phyloP scores from a whole-genome alignment of 129 eudicot species.

The Logfia minima region DNA sequence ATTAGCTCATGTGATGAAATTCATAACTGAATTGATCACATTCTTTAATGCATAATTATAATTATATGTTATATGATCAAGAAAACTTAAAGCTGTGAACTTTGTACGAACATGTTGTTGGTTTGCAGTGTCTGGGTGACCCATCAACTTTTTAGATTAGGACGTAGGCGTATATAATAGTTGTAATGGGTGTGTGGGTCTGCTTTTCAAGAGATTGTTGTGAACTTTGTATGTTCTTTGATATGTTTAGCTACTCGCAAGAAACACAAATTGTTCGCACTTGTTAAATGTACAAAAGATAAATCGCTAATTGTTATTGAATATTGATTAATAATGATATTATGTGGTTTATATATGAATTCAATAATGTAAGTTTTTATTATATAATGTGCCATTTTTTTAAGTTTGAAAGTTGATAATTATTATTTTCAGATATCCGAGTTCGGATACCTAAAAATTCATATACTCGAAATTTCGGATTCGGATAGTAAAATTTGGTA shows the following conservation, averaged over 20 bases:
- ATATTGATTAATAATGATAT: too few relatives aligned
- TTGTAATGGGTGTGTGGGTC: not conserved
- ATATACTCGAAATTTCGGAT: too few relatives aligned
- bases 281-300: too few relatives aligned
- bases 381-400: too few relatives aligned
- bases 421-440: too few relatives aligned
- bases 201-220: not conserved
- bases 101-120: not conserved
- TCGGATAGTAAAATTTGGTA: too few relatives aligned
- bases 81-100: not conserved
- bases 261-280: conserved; percentile 32
- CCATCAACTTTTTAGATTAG: too few relatives aligned
- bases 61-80: not conserved
- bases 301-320: too few relatives aligned
- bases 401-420: too few relatives aligned
- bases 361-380: too few relatives aligned
- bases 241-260: conserved; percentile 36
- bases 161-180: not conserved
- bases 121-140: not conserved
- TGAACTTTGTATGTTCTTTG: not conserved
- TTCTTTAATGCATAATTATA: not conserved
- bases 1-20: not conserved
- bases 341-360: too few relatives aligned
- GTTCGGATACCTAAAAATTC: too few relatives aligned
- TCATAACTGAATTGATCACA: not conserved